Evolutionary conservation across 176 grass and related monocot genomes (phyloP).

Genomic region (Oryza coarctata): DNA sequence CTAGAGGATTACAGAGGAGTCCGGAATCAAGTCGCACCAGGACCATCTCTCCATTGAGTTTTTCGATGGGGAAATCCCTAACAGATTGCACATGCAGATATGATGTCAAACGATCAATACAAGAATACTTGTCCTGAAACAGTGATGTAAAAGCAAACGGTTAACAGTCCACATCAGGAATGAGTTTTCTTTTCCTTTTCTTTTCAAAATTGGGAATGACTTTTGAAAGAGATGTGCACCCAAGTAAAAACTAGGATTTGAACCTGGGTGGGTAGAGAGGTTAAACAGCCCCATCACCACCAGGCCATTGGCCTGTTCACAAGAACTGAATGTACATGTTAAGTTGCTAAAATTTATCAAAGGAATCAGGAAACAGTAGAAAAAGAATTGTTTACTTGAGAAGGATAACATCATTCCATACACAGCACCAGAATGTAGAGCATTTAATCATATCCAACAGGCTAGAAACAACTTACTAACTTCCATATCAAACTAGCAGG

Average conservation of each 20-base stretch:
- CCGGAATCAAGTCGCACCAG: conserved; percentile 71
- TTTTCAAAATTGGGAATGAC: neutral
- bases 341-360: conserved; percentile 14
- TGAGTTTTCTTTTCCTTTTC: neutral
- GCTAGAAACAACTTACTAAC: neutral
- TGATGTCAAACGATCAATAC: conserved; percentile 23
- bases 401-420: neutral
- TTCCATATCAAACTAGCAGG: conserved; percentile 8
- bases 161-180: conserved; percentile 20
- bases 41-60: conserved; percentile 69
- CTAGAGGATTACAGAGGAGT: conserved; percentile 42
- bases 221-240: neutral
- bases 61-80: conserved; percentile 67
- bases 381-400: neutral
- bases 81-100: conserved; percentile 82
- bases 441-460: neutral
- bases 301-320: neutral
- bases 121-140: conserved; percentile 45
- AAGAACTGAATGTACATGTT: conserved; percentile 14
- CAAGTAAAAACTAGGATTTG: neutral
- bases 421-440: neutral
- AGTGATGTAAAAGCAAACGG: conserved; percentile 21
- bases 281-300: neutral
- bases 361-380: neutral
- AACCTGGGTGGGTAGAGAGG: neutral